Base-by-base conservation (phyloP, 2,329 filamentous ascomycete species). In the Bertia moriformis region DNA sequence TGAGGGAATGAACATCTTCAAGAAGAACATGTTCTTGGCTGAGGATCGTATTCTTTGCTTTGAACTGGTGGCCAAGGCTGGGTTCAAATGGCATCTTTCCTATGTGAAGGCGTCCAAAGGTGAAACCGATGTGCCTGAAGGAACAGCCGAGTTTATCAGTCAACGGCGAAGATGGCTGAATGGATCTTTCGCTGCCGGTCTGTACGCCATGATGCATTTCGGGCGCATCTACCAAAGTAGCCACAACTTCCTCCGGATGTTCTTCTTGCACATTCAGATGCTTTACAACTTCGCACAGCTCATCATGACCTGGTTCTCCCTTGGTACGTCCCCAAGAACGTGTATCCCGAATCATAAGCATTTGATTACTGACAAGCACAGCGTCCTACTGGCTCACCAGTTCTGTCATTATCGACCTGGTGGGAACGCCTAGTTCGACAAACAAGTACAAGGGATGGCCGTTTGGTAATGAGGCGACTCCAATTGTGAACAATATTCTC, bases 11-110 rank as follows among this genome's bases (percentile, higher is more conserved):
- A 96, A 96, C 66, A 96, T 98, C 60, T 98, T 98, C 83, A 96
- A 96, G 71, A 96, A 96, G 78, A 98, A 98, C 76, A 98, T 98
- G 91, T 98, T 96, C 73, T 89, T 98, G 77, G 91, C 91, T 62
- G 91, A 98, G 67, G 91, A 98, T 80, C 87, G 91, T 76, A 98
- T 98, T 67, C 75, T 98, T 39, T 98, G 91, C 70, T 98, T 96
- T 71, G 91, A 98, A 61, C 68, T 98, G 56, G 91, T 98, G 48
- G 91, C 91, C 55, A 98, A 98, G 67, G 89, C 91, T 41, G 91
- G 91, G 47, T 93, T 89, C 49, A 98, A 98, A 63, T 98, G 91
- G 91, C 91, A 98, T 71, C 62, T 98, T 60, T 89, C 84, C 42
- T 98, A 98, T 60, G 93, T 98, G 69, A 98, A 98, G 68, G 83